phyloP scores from a whole-genome alignment of 163 green algal species.

The Chlorella variabilis region DNA sequence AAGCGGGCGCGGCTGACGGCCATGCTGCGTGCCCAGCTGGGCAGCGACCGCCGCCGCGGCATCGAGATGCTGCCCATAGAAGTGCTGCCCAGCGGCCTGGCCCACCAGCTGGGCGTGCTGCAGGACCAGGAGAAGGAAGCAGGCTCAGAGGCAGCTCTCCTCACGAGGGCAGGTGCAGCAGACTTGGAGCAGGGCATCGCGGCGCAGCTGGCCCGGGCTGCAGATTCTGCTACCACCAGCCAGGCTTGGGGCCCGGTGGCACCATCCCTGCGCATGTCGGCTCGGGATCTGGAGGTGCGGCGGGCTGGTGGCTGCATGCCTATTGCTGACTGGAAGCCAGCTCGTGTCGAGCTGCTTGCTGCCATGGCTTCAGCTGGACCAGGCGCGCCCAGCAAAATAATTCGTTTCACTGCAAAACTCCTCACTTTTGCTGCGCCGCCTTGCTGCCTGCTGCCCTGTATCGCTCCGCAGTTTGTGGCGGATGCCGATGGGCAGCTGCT shows the following conservation, averaged over 20 bases:
- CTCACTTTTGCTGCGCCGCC: background rate
- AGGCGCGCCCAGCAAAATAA: no score
- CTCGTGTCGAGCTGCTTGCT: no score
- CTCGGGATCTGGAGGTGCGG: background rate
- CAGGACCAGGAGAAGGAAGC: background rate
- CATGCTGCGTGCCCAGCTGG: background rate
- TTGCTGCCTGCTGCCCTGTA: background rate
- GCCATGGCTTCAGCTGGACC: no score
- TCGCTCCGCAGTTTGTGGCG: background rate
- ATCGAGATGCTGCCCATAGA: background rate
- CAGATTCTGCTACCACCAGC: background rate
- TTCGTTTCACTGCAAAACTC: no score
- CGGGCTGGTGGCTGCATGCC: no score
- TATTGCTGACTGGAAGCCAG: no score
- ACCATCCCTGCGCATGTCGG: background rate
- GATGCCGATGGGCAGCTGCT: background rate
- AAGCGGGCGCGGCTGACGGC: background rate
- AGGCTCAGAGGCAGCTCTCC: no score
- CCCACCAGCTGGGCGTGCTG: background rate
- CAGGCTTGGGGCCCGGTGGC: background rate
- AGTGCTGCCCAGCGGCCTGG: background rate
- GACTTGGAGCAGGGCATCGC: background rate
- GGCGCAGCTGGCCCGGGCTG: background rate
- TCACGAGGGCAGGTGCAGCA: no score
- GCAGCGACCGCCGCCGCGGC: background rate